These are phyloP conservation scores for Boletus reticulatus DNA, from an alignment of 768 basidiomycete species.

Conservation along the genomic window DNA sequence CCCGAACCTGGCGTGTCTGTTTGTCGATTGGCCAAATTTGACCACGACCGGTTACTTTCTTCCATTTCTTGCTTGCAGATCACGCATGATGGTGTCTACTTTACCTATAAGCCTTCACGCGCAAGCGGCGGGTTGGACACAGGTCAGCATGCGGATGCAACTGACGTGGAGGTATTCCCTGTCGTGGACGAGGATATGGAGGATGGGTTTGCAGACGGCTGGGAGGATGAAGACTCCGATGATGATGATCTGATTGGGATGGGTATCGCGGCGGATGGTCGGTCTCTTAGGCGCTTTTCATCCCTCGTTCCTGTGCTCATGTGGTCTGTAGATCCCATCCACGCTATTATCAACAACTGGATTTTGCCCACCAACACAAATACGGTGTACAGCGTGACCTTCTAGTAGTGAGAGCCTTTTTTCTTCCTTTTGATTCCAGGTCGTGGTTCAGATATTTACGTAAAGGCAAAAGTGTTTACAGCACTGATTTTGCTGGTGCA, in stretches of 20 bases:
- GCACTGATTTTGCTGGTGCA: too few species aligned
- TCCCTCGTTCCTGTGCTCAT: not conserved
- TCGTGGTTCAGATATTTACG: not conserved
- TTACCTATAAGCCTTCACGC: conserved; percentile 35
- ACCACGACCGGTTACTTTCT: conserved; percentile 16
- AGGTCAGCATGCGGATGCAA: not conserved
- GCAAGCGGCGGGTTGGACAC: not conserved
- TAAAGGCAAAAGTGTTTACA: too few species aligned
- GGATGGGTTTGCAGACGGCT: conserved; percentile 8
- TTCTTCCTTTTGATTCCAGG: not conserved
- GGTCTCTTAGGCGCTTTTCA: not conserved
- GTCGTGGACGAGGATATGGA: conserved; percentile 8
- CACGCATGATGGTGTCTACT: conserved; percentile 48
- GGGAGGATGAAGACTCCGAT: conserved; percentile 14
- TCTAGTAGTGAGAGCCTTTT: conserved; percentile 12
- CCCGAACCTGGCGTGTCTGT: conserved; percentile 32
- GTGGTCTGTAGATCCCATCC: not conserved
- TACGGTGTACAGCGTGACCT: conserved; percentile 25
- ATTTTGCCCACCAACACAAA: conserved; percentile 12
- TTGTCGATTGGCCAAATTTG: not conserved
- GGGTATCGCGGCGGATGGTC: conserved; percentile 9
- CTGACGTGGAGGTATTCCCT: conserved; percentile 1
- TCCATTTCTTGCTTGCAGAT: conserved; percentile 53
- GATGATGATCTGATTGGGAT: conserved; percentile 8
- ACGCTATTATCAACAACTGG: conserved; percentile 1